phyloP scores from a whole-genome alignment of 176 grass and related monocot species.

The Paspalum vaginatum region DNA sequence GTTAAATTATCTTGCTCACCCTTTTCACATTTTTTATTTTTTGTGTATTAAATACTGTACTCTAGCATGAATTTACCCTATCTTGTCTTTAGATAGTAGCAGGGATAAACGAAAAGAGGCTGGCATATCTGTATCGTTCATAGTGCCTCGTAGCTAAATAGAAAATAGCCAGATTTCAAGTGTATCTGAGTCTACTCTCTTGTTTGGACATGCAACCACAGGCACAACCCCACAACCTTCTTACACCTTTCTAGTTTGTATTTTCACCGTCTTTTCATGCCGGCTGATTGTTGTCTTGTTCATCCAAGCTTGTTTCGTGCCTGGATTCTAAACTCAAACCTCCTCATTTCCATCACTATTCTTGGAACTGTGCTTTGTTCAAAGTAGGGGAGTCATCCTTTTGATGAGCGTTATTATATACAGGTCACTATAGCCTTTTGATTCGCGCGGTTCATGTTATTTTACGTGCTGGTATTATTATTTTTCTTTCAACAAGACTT shows the following conservation, averaged over 20 bases:
- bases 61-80: conserved; percentile 34
- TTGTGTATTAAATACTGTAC: conserved; percentile 50
- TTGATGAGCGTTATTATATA: too few relatives aligned
- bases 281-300: neutral
- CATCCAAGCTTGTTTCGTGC: neutral
- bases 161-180: conserved; percentile 43
- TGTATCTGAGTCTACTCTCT: conserved; percentile 39
- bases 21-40: conserved; percentile 42
- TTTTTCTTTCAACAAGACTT: neutral
- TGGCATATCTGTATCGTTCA: conserved; percentile 20
- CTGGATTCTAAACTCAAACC: neutral
- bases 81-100: conserved; percentile 37
- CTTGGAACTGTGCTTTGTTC: neutral
- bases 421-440: neutral
- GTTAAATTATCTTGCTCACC: conserved; percentile 46
- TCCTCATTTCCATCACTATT: neutral
- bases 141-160: conserved; percentile 45
- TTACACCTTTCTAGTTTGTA: neutral
- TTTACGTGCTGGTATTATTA: neutral
- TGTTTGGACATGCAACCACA: neutral
- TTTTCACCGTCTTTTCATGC: neutral
- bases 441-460: neutral
- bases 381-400: neutral
- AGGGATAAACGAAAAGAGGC: conserved; percentile 39
- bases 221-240: neutral